Conservation (phyloP, 176 grass and related monocot species). For the Thinopyrum elongatum region DNA sequence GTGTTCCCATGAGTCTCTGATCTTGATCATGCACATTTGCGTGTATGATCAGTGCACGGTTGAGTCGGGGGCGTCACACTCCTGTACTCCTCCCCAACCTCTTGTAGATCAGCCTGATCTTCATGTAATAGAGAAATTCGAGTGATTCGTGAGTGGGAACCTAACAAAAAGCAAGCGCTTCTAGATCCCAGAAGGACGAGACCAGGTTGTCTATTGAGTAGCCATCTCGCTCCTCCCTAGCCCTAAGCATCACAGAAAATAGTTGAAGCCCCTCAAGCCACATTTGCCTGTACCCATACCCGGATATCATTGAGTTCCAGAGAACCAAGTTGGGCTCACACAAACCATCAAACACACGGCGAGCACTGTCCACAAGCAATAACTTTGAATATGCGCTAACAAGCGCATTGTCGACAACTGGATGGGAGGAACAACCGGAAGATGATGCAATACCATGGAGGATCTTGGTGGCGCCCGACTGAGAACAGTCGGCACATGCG, state of each 20-base stretch:
- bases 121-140: too few relatives aligned
- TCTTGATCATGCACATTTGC: too few relatives aligned
- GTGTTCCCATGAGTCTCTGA: too few relatives aligned
- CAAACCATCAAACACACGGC: slow-evolving; percentile 41
- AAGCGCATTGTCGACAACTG: slow-evolving; percentile 42
- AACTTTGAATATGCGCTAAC: slow-evolving; percentile 49
- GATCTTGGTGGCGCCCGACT: slow-evolving; percentile 8
- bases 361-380: slow-evolving; percentile 33
- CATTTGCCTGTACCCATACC: slow-evolving; percentile 43
- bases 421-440: slow-evolving; percentile 20
- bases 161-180: slow-evolving; percentile 26
- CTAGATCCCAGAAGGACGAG: slow-evolving; percentile 43
- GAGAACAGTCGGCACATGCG: slow-evolving; percentile 44
- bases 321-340: slow-evolving; percentile 43
- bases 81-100: too few relatives aligned
- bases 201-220: slow-evolving; percentile 61
- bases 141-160: too few relatives aligned
- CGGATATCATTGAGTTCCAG: slow-evolving; percentile 65
- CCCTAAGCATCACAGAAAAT: slow-evolving; percentile 37
- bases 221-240: slow-evolving; percentile 39
- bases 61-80: too few relatives aligned
- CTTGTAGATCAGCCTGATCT: too few relatives aligned
- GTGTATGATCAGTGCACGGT: too few relatives aligned
- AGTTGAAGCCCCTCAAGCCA: slow-evolving; percentile 50
- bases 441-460: slow-evolving; percentile 20